phyloP scores from a whole-genome alignment of 768 basidiomycete species.

The Pleurotus pulmonarius region DNA sequence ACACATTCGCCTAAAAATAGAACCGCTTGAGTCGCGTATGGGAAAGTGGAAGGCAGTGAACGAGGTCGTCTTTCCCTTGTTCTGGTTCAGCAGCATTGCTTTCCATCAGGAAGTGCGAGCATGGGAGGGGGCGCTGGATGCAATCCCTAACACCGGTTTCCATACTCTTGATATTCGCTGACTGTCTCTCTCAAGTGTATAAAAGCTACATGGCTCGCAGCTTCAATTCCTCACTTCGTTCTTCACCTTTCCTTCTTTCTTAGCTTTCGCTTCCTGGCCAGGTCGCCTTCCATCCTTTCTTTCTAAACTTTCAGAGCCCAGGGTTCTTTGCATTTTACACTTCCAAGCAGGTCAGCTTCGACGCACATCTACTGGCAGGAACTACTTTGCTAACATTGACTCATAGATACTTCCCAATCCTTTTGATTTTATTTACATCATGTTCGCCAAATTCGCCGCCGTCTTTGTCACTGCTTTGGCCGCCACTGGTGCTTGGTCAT shows the following conservation, averaged over 20 bases:
- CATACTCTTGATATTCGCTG: background rate
- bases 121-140: constrained; percentile 1
- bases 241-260: constrained; percentile 19
- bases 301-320: constrained; percentile 20
- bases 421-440: constrained; percentile 16
- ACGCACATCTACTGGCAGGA: background rate
- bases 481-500: constrained; percentile 25
- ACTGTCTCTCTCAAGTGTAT: constrained; percentile 8
- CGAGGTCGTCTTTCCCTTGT: constrained; percentile 3
- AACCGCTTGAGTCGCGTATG: background rate
- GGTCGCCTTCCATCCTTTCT: constrained; percentile 35
- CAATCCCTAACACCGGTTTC: background rate
- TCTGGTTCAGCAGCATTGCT: background rate
- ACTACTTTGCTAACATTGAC: too few species aligned
- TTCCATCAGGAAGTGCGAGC: constrained; percentile 1
- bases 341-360: constrained; percentile 3
- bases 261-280: constrained; percentile 27
- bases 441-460: constrained; percentile 36
- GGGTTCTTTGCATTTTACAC: constrained; percentile 26
- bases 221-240: constrained; percentile 11
- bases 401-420: background rate
- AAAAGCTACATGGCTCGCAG: constrained; percentile 11
- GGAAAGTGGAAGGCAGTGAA: background rate
- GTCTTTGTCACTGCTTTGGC: constrained; percentile 28
- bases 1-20: constrained; percentile 2